Conservation (phyloP, 2,329 filamentous ascomycete genomes). For the Aspergillus sp. region DNA sequence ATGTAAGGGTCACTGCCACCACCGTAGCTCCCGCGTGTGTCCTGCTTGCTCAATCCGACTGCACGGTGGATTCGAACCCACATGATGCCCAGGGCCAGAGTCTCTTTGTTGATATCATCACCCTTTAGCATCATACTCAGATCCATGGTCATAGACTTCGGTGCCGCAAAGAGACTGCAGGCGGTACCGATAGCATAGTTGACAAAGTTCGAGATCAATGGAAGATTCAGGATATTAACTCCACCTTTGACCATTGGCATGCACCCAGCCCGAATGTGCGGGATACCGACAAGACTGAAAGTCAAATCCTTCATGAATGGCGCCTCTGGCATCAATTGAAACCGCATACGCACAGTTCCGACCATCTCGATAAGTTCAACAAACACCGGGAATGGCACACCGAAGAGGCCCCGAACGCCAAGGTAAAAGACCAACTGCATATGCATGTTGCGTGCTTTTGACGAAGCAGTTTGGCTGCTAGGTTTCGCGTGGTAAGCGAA, state of each 20-base stretch:
- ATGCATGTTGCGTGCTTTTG: slow-evolving; percentile 90
- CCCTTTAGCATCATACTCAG: slow-evolving; percentile 86
- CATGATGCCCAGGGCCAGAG: slow-evolving; percentile 78
- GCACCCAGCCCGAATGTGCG: slow-evolving; percentile 83
- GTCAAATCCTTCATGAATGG: slow-evolving; percentile 90
- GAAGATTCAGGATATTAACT: slow-evolving; percentile 85
- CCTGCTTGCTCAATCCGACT: slow-evolving; percentile 83
- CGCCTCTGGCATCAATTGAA: slow-evolving; percentile 83
- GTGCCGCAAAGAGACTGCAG: slow-evolving; percentile 85
- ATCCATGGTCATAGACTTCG: slow-evolving; percentile 89
- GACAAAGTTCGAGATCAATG: slow-evolving; percentile 92
- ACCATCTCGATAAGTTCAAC: slow-evolving; percentile 90
- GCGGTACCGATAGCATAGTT: slow-evolving; percentile 90
- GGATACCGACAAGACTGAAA: slow-evolving; percentile 89
- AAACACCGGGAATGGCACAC: slow-evolving; percentile 80
- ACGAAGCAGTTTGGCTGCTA: slow-evolving; percentile 62
- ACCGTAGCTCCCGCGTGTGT: slow-evolving; percentile 71
- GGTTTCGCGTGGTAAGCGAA: slow-evolving; percentile 89
- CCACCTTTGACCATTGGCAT: slow-evolving; percentile 88
- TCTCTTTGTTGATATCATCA: slow-evolving; percentile 84
- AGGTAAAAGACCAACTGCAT: slow-evolving; percentile 95
- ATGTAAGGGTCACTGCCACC: slow-evolving; percentile 95
- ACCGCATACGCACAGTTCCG: slow-evolving; percentile 74
- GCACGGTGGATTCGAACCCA: slow-evolving; percentile 91
- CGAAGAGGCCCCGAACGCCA: slow-evolving; percentile 82